Evolutionary conservation across 441 rosid genomes (phyloP), one percentile per base, ranked within the genome.

Genomic region (Eruca vesicaria): DNA sequence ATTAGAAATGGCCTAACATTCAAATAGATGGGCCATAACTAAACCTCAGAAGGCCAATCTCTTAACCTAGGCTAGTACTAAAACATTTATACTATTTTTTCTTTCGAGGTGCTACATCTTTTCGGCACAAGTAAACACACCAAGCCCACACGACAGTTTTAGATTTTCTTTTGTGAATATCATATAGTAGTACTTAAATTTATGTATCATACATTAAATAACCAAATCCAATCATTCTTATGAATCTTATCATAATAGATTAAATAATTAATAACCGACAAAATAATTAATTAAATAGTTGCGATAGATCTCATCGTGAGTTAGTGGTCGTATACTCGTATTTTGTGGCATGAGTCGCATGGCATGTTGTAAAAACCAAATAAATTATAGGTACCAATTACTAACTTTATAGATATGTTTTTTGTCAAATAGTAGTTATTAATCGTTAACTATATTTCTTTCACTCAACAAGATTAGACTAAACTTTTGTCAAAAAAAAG

Each of bases 91-190:
- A n/a, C n/a, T 16, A 28, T 29, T 7, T 6, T n/a, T 2, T 2
- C n/a, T 50, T 32, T 32, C 0, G 20, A 9, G 62, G 31, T 38
- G 57, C 57, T 58, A 15, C 9, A 59, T 31, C 18, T 26, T 23
- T 9, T 28, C 33, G 72, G 67, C 67, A 67, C 78, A 45, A 58
- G 15, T 29, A 31, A 58, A 74, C 12, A 32, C 15, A 45, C 45
- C n/a, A 4, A 9, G 14, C 26, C 26, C n/a, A 16, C 6, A 18
- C 21, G 5, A 38, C 5, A 29, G 0, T 14, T 56, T 28, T 20
- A 16, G 41, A 43, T 45, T 7, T 32, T 7, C 7, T 32, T 32
- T 9, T 32, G 35, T 32, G 35, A 0, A 32, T 32, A 32, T 32
- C 35, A 32, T 3, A 29, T 29, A 29, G 32, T 29, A 29, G 32